Evolutionary conservation across 148 eudicot genomes (phyloP), one percentile per base, ranked within the genome.

Genomic region (Fallopia convolvulus): DNA sequence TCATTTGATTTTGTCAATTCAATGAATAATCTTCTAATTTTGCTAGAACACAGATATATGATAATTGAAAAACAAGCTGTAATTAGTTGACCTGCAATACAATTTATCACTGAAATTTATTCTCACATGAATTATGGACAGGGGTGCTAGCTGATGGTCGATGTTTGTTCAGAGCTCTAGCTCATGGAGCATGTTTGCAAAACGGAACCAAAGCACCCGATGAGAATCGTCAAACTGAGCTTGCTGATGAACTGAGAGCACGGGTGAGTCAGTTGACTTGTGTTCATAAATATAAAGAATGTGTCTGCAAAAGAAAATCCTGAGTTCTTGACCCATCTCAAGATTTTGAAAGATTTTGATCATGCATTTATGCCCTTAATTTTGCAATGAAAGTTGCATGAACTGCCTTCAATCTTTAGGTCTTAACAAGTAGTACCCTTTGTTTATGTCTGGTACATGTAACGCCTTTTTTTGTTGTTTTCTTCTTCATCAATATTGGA

Each of bases 221-320:
- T 77, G 91, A 92, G 74, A 84, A 84, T 42, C 90, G 83, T 5
- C 90, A 90, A 74, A 86, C 70, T 77, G 90, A 90, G 74, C 94
- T 90, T 49, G 97, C 97, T 81, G 94, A 90, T 86, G 86, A 87
- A 79, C 85, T 92, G 76, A 85, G 97, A 87, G 92, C 97, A 83
- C 87, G 80, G 81, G 97, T 92, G 70, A 66, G 72, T 33, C 15
- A 36, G 11, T 58, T 9, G 44, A 17, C n/a, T 15, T 20, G 9
- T 14, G 8, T 36, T 5, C 10, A 7, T 14, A 15, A 2, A 4
- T 36, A 36, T 36, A 2, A 36, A 36, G 39, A 36, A 32, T 66
- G 42, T 21, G 26, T 9, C 21, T 53, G 60, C 47, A 18, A 53
- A 53, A 17, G 60, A 53, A 53, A 53, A 53, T 53, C 21, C 21